Evolutionary conservation across 371 early-diverging fungal species (phyloP), one percentile per base, ranked within the genome.

Genomic region (Mucor saturninus): DNA sequence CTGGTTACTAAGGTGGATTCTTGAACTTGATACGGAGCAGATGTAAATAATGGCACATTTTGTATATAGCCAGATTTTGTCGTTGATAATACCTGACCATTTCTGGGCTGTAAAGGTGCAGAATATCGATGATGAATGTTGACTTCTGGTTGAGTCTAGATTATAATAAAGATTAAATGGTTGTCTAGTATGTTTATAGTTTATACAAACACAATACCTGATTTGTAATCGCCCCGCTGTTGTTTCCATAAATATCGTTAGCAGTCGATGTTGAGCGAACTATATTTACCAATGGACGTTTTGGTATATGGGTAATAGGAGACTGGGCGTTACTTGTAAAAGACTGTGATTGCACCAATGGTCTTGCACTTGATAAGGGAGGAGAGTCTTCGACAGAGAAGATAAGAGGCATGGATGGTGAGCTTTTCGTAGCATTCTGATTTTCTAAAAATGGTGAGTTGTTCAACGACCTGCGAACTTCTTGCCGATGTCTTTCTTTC

Each of bases 401-500:
- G 26, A 59, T 59, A 1, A 59, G 5, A 35, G 67, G 67, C 71
- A 71, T 66, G 15, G 67, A 71, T n/a, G 71, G 64, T 5, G 67
- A 66, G 14, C 57, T 60, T 10, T 51, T 11, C 21, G 43, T 52
- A 3, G 31, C 38, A 28, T 32, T 13, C 26, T 50, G 29, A 55
- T 42, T 62, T 5, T 70, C 59, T 40, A 37, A n/a, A 58, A 58
- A 65, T 11, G 61, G 62, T 2, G 62, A 56, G 9, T 50, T 31
- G 15, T 67, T 62, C 11, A 62, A 46, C 11, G 63, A 55, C 40
- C 43, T 56, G 2, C 67, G 55, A n/a, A 60, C 46, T 51, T 72
- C 72, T 37, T 57, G 56, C 14, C 72, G 64, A 62, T 72, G 72
- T n/a, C 72, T 64, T 55, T 72, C 72, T 39, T 67, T 72, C 72